Percentiles rank a stretch among this genome's conserved stretches.
Conservation (phyloP, 139 green algal genomes). For the Monoraphidium neglectum region DNA sequence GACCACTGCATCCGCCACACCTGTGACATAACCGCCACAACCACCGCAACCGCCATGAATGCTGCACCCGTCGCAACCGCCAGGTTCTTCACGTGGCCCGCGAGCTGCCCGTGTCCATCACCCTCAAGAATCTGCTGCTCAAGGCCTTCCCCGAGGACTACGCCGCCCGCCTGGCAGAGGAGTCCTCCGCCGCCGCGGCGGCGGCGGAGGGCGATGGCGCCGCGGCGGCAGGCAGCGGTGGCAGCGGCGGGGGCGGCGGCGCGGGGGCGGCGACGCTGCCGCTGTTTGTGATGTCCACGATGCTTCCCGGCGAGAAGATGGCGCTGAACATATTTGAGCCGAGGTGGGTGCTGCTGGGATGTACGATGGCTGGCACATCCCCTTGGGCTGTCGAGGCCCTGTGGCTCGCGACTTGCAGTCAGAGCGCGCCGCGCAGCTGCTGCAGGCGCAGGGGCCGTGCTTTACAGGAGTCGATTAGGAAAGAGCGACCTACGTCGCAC, state of each 20-base stretch:
- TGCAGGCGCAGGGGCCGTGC: neutral
- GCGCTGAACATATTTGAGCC: constrained; percentile 97
- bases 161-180: constrained; percentile 49
- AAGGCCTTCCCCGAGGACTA: constrained; percentile 76
- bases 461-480: too few relatives aligned
- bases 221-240: constrained; percentile 11
- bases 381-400: neutral
- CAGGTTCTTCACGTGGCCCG: constrained; percentile 54
- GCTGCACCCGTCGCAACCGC: too few relatives aligned
- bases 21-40: too few relatives aligned
- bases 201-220: constrained; percentile 1
- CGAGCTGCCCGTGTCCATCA: constrained; percentile 67
- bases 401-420: constrained; percentile 11
- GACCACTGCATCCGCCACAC: too few relatives aligned
- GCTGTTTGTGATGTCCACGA: constrained; percentile 89
- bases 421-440: constrained; percentile 11
- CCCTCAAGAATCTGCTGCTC: constrained; percentile 70
- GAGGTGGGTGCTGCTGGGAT: constrained; percentile 32
- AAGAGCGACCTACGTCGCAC: too few relatives aligned
- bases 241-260: constrained; percentile 2
- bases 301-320: constrained; percentile 86
- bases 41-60: too few relatives aligned
- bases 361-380: neutral
- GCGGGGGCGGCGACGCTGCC: constrained; percentile 41
- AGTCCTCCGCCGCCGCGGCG: constrained; percentile 21